Percentiles rank a stretch among this genome's conserved stretches.
Evolutionary conservation across 345 rosid species (phyloP).

Genomic region (Eucalyptus pauciflora): DNA sequence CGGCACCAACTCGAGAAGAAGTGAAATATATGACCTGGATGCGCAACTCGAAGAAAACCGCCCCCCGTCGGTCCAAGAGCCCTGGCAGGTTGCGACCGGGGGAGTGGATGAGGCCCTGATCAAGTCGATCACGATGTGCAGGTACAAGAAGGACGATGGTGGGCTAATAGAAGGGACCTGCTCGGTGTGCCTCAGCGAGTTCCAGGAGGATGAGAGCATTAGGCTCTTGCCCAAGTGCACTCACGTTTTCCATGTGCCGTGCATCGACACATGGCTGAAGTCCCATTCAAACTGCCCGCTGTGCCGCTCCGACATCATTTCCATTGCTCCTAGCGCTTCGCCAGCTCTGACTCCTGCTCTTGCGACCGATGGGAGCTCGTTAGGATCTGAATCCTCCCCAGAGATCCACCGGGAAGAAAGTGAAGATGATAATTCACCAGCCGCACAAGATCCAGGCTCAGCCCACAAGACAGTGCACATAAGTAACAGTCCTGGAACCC

Average conservation of each 20-base stretch:
- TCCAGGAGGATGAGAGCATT: conserved; percentile 56
- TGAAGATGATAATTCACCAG: neutral
- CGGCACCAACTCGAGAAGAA: conserved; percentile 5
- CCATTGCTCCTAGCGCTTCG: conserved; percentile 11
- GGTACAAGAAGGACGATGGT: conserved; percentile 36
- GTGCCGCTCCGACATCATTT: conserved; percentile 59
- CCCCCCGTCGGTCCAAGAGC: conserved; percentile 36
- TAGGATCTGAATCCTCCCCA: neutral
- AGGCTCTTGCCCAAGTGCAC: conserved; percentile 83
- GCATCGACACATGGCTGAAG: conserved; percentile 87
- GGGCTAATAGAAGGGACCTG: conserved; percentile 56
- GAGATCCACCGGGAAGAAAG: neutral
- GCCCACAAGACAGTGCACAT: neutral
- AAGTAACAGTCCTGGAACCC: conserved; percentile 3
- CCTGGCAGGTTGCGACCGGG: conserved; percentile 27
- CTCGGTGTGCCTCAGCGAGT: conserved; percentile 85
- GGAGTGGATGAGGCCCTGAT: conserved; percentile 79
- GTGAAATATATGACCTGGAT: conserved; percentile 8
- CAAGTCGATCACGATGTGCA: conserved; percentile 50
- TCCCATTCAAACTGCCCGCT: conserved; percentile 87
- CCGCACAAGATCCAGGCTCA: neutral
- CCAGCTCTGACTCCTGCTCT: neutral
- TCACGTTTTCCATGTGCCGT: conserved; percentile 72
- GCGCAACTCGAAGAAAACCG: conserved; percentile 22
- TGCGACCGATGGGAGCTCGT: neutral